phyloP scores from a whole-genome alignment of 2,329 filamentous ascomycete genomes.

The Trichophyton benhamiae region DNA sequence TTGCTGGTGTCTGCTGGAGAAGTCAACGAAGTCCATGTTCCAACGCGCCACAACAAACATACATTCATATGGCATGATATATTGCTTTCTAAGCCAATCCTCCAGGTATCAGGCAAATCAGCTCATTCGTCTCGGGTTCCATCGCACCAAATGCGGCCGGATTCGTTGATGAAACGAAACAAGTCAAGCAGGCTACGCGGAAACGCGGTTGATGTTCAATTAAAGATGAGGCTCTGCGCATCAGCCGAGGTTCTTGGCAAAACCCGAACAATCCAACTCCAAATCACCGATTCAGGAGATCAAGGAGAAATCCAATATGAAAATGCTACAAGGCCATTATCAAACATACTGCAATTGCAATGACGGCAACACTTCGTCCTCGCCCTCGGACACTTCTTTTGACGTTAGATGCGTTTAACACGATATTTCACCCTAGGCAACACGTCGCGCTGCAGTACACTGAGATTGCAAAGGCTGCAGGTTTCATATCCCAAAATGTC shows the following conservation, averaged over 20 bases:
- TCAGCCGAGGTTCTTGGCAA: not conserved
- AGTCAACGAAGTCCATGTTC: not conserved
- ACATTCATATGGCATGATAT: slow-evolving; percentile 3
- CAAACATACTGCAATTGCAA: not conserved
- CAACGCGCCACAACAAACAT: not conserved
- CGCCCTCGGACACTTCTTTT: slow-evolving; percentile 22
- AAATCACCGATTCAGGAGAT: too few species aligned
- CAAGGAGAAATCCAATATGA: not conserved
- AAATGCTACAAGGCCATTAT: not conserved
- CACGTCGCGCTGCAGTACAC: slow-evolving; percentile 32
- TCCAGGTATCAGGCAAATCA: not conserved
- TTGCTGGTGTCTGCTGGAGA: not conserved
- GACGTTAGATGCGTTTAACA: slow-evolving; percentile 36
- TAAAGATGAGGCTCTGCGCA: not conserved
- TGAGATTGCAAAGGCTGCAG: slow-evolving; percentile 26
- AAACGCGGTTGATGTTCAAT: not conserved
- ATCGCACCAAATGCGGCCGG: not conserved
- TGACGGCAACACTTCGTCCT: not conserved
- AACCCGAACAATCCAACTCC: too few species aligned
- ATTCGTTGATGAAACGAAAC: not conserved
- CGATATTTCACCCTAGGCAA: slow-evolving; percentile 31
- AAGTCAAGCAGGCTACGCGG: not conserved
- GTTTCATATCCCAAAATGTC: slow-evolving; percentile 21
- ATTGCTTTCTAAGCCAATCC: not conserved
- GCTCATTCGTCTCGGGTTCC: not conserved